phyloP scores from a whole-genome alignment of 1,139 yeast species.

The Nakaseomyces nivariensis region DNA sequence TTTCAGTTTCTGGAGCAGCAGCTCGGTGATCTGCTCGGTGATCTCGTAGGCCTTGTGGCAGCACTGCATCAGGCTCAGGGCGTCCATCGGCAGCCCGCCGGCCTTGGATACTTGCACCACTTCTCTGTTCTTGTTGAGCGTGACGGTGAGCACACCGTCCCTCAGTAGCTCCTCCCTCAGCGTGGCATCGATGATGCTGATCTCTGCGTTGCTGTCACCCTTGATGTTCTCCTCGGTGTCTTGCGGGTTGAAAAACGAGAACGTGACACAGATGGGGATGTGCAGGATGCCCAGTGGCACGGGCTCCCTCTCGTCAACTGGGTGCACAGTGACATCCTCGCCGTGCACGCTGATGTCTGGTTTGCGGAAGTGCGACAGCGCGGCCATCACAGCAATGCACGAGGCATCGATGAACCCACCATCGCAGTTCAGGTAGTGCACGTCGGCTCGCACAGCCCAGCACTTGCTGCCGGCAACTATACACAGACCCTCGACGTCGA shows the following conservation, averaged over 20 bases:
- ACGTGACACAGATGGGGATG: slow-evolving; percentile 85
- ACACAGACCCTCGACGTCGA: slow-evolving; percentile 84
- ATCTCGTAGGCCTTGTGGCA: slow-evolving; percentile 54
- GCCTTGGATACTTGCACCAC: slow-evolving; percentile 82
- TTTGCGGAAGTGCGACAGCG: slow-evolving; percentile 67
- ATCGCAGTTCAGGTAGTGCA: slow-evolving; percentile 79
- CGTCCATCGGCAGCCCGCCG: slow-evolving; percentile 84
- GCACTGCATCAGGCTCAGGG: slow-evolving; percentile 57
- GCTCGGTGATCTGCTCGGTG: slow-evolving; percentile 55
- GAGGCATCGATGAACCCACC: slow-evolving; percentile 89
- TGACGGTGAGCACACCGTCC: slow-evolving; percentile 73
- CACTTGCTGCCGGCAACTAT: slow-evolving; percentile 85
- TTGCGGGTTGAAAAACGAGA: slow-evolving; percentile 66
- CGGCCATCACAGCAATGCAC: slow-evolving; percentile 84
- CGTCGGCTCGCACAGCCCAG: slow-evolving; percentile 85
- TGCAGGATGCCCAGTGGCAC: slow-evolving; percentile 79
- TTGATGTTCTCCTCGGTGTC: slow-evolving; percentile 58
- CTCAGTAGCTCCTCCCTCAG: slow-evolving; percentile 67
- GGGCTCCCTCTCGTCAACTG: slow-evolving; percentile 72
- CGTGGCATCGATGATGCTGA: slow-evolving; percentile 67
- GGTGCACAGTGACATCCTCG: slow-evolving; percentile 59
- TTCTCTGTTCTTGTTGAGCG: slow-evolving; percentile 83
- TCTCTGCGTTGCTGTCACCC: slow-evolving; percentile 50
- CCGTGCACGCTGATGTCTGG: slow-evolving; percentile 76
- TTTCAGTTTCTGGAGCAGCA: slow-evolving; percentile 48